A percentile compares a stretch with the other conserved stretches of the same genome.
Conservation (phyloP, 2,329 filamentous ascomycete genomes). For the Sclerotinia minor region DNA sequence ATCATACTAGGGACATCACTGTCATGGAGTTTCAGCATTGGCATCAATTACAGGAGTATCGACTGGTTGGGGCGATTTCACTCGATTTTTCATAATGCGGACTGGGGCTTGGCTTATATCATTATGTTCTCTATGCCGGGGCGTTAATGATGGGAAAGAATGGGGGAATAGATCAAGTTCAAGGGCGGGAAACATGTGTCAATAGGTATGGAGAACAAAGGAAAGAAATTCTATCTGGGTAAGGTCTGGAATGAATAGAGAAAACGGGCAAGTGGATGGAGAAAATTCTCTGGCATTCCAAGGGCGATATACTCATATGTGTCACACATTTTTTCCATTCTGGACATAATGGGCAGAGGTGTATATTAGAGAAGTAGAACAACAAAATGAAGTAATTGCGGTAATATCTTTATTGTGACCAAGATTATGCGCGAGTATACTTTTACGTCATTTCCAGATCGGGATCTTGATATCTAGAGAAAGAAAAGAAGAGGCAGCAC, state of each 20-base stretch:
- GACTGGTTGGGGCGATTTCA: background rate
- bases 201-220: background rate
- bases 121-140: background rate
- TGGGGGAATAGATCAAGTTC: background rate
- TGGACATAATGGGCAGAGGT: background rate
- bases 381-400: background rate
- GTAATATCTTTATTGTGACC: background rate
- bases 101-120: slow-evolving; percentile 7
- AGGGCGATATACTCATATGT: background rate
- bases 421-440: background rate
- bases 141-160: background rate
- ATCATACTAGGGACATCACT: slow-evolving; percentile 1
- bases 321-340: background rate
- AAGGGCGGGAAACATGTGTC: background rate
- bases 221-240: background rate
- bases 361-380: background rate
- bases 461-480: background rate
- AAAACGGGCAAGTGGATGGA: background rate
- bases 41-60: slow-evolving; percentile 16
- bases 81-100: background rate
- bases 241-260: background rate
- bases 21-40: slow-evolving; percentile 15
- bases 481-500: background rate
- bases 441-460: background rate
- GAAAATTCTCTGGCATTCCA: background rate